Conservation (phyloP, 1,139 yeast genomes). For the Hansenula lynferdii region DNA sequence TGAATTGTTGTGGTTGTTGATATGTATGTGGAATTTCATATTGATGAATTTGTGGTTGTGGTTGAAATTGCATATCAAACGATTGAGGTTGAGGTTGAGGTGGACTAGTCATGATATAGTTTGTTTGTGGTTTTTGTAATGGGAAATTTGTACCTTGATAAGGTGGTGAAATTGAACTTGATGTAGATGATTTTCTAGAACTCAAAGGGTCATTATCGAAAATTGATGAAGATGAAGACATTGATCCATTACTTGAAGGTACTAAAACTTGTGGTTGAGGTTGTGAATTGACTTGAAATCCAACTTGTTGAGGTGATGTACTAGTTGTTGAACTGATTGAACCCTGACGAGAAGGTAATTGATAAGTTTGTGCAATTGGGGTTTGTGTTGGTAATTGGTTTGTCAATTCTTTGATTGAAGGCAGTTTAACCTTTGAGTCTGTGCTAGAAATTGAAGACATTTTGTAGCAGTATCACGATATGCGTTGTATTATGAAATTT, state of each 20-base stretch:
- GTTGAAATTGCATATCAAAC: no score
- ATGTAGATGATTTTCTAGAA: slow-evolving; percentile 1
- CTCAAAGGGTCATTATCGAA: background rate
- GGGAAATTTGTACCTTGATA: background rate
- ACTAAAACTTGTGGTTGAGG: background rate
- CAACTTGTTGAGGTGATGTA: background rate
- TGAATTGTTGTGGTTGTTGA: slow-evolving; percentile 2
- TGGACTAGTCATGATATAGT: background rate
- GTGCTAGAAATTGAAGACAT: no score
- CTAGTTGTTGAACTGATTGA: background rate
- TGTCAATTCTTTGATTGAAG: slow-evolving; percentile 15
- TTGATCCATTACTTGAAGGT: background rate
- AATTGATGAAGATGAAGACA: slow-evolving; percentile 1
- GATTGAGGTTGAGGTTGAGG: no score
- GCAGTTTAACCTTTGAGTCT: slow-evolving; percentile 8
- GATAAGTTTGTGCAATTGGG: no score
- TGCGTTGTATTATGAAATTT: no score
- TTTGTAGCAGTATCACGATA: no score
- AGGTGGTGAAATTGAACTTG: slow-evolving; percentile 1
- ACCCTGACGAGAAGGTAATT: no score
- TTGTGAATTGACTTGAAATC: background rate
- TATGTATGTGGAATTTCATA: background rate
- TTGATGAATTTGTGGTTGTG: slow-evolving; percentile 1
- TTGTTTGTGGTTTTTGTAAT: background rate
- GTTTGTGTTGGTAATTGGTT: slow-evolving; percentile 7